A percentile compares a stretch with the other conserved stretches of the same genome.
Conservation (phyloP, 805 yeast species). For the Isabelozyma heimii region DNA sequence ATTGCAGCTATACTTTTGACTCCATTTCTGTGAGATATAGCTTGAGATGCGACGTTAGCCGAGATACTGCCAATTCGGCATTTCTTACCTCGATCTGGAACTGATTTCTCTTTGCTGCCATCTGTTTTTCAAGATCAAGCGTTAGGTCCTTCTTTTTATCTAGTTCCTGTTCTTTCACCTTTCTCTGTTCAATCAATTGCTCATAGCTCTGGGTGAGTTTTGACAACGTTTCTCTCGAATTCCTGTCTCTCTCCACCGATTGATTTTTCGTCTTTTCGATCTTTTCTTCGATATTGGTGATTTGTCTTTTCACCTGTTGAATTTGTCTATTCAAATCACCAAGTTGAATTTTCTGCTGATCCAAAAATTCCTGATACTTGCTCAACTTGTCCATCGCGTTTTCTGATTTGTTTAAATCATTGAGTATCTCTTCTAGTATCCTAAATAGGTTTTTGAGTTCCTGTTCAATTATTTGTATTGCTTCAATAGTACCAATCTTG, state of each 20-base stretch:
- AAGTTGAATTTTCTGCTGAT: slow-evolving; percentile 33
- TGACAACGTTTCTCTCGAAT: slow-evolving; percentile 40
- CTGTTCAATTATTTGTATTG: slow-evolving; percentile 46
- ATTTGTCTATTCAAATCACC: slow-evolving; percentile 42
- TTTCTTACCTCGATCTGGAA: slow-evolving; percentile 53
- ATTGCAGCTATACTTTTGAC: slow-evolving; percentile 20
- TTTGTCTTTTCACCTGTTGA: slow-evolving; percentile 49
- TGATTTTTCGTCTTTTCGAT: slow-evolving; percentile 42
- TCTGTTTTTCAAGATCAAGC: slow-evolving; percentile 40
- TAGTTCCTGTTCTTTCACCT: slow-evolving; percentile 47
- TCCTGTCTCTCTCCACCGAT: slow-evolving; percentile 43
- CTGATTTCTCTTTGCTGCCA: slow-evolving; percentile 33
- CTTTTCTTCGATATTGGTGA: slow-evolving; percentile 47
- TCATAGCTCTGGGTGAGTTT: slow-evolving; percentile 46
- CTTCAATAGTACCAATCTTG: slow-evolving; percentile 52
- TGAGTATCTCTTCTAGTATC: slow-evolving; percentile 48
- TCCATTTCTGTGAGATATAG: slow-evolving; percentile 53
- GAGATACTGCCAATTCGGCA: slow-evolving; percentile 51
- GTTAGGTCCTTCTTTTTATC: slow-evolving; percentile 48
- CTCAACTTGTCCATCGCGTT: slow-evolving; percentile 34
- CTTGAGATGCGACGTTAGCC: slow-evolving; percentile 53
- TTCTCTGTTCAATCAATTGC: slow-evolving; percentile 47
- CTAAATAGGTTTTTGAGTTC: slow-evolving; percentile 45
- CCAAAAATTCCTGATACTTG: slow-evolving; percentile 39
- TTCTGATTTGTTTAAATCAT: slow-evolving; percentile 44